These are phyloP conservation scores for Tetrastigma voinierianum DNA, from an alignment of 164 flowering plant species.

Conservation along the genomic window DNA sequence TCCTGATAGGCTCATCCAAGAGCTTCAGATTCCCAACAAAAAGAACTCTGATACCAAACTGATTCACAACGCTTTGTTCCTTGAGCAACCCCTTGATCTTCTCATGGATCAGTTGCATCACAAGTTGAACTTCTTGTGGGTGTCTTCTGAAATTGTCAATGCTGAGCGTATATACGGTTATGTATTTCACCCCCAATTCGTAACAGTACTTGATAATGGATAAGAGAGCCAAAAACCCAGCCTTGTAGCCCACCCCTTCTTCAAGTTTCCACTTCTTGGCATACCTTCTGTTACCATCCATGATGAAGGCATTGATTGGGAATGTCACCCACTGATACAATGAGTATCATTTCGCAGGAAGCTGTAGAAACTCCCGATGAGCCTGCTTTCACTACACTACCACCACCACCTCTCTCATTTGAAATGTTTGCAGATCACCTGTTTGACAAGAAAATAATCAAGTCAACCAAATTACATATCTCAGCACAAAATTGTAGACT, in stretches of 20 bases:
- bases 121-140: constrained; percentile 55
- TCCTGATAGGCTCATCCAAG: constrained; percentile 45
- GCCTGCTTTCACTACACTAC: constrained; percentile 4
- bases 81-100: constrained; percentile 56
- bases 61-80: constrained; percentile 50
- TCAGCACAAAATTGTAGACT: too few species aligned
- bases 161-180: constrained; percentile 80
- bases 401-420: constrained; percentile 5
- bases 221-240: constrained; percentile 50
- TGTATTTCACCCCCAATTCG: constrained; percentile 65
- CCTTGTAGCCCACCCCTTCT: constrained; percentile 42
- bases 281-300: constrained; percentile 73
- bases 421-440: not conserved
- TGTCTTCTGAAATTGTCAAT: constrained; percentile 76
- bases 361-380: constrained; percentile 15
- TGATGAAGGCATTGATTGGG: constrained; percentile 64
- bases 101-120: constrained; percentile 67
- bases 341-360: constrained; percentile 31
- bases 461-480: too few species aligned
- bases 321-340: constrained; percentile 41
- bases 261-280: constrained; percentile 32
- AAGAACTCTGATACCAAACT: constrained; percentile 49
- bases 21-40: constrained; percentile 66
- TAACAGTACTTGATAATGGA: constrained; percentile 58
- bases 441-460: not conserved